A percentile compares a stretch with the other conserved stretches of the same genome.
phyloP scores from a whole-genome alignment of 1,284 basidiomycete genomes.

The Bondarzewia mesenterica region DNA sequence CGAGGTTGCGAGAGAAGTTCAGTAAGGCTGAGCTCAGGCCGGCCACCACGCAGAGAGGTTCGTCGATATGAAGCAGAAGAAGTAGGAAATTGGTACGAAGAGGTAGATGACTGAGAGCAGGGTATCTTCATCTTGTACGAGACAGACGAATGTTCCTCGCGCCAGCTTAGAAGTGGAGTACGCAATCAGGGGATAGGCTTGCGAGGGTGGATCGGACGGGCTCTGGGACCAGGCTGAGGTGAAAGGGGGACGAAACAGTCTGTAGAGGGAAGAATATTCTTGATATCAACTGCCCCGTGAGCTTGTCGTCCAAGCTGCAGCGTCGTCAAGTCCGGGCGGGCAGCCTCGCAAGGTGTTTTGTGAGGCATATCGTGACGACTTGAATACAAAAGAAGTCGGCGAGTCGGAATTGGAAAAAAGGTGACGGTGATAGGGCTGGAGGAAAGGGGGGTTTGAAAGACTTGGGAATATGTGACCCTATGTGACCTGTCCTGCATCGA shows the following conservation, averaged over 20 bases:
- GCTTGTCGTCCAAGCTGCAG: neutral
- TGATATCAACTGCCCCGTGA: neutral
- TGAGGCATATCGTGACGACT: slow-evolving; percentile 5
- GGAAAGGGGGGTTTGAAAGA: neutral
- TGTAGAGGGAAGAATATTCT: neutral
- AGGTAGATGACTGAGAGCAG: too few relatives aligned
- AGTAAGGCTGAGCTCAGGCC: slow-evolving; percentile 3
- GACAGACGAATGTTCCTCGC: too few relatives aligned
- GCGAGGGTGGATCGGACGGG: too few relatives aligned
- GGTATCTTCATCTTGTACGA: too few relatives aligned
- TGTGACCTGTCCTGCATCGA: too few relatives aligned
- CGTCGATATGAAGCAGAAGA: too few relatives aligned
- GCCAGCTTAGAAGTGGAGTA: too few relatives aligned
- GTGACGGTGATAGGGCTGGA: neutral
- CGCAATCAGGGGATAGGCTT: too few relatives aligned
- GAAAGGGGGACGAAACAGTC: neutral
- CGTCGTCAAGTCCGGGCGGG: neutral
- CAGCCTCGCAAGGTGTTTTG: neutral
- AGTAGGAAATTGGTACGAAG: too few relatives aligned
- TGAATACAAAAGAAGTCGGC: slow-evolving; percentile 7
- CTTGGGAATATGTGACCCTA: too few relatives aligned
- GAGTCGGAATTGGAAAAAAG: neutral
- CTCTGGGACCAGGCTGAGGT: too few relatives aligned
- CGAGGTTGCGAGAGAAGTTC: slow-evolving; percentile 1
- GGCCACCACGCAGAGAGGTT: neutral